Conservation (phyloP, 2,329 filamentous ascomycete genomes). For the Sclerotinia subarctica region DNA sequence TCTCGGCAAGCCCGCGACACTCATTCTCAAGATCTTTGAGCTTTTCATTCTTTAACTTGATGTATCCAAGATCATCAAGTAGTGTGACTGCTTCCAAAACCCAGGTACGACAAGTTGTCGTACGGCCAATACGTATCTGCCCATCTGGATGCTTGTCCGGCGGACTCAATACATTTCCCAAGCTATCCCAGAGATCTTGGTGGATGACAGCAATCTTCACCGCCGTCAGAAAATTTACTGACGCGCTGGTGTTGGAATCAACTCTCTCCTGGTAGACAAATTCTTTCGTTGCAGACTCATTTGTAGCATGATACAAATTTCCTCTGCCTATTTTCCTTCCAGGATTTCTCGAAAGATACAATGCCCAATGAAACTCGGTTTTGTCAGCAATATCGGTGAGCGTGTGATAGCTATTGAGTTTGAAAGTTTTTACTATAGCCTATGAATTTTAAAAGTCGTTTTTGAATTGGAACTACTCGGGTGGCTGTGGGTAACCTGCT, state of each 20-base stretch:
- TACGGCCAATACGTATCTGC: neutral
- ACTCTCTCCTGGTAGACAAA: too few relatives aligned
- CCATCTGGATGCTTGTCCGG: neutral
- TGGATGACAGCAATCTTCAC: neutral
- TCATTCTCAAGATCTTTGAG: neutral
- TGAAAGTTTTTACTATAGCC: too few relatives aligned
- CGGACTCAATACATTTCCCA: neutral
- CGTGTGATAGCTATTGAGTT: neutral
- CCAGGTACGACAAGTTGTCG: neutral
- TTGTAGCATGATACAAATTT: neutral
- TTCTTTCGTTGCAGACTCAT: neutral
- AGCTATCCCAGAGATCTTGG: neutral
- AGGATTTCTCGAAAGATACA: neutral
- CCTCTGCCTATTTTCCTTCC: neutral
- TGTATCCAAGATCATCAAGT: neutral
- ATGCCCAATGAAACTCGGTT: neutral
- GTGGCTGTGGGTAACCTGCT: too few relatives aligned
- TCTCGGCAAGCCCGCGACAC: neutral
- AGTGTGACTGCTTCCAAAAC: neutral
- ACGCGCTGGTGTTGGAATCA: neutral
- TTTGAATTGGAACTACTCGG: too few relatives aligned
- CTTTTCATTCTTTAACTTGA: neutral
- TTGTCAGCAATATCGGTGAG: neutral
- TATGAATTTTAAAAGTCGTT: too few relatives aligned
- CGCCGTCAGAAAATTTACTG: neutral